Conservation (phyloP, 441 rosid species). For the Breynia disticha region DNA sequence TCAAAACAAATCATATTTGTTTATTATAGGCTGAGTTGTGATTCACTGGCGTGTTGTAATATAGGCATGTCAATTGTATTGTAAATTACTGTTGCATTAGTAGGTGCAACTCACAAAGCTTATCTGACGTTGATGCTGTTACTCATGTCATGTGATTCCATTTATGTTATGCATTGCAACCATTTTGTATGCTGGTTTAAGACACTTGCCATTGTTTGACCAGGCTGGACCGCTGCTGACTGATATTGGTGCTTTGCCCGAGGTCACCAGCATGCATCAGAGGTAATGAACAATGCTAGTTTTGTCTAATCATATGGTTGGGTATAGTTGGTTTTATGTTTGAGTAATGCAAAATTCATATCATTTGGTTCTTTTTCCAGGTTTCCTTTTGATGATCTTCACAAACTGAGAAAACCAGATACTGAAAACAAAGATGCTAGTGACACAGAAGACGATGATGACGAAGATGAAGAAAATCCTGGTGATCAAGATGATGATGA, state of each 20-base stretch:
- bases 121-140: background rate
- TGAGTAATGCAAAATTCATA: background rate
- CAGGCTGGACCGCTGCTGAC: conserved; percentile 30
- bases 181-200: conserved; percentile 1
- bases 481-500: conserved; percentile 40
- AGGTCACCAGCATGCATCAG: conserved; percentile 24
- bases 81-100: too few relatives aligned
- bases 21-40: too few relatives aligned
- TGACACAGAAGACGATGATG: conserved; percentile 44
- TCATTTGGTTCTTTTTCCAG: conserved; percentile 21
- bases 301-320: conserved; percentile 1
- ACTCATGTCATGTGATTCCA: background rate
- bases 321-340: background rate
- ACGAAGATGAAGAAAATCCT: conserved; percentile 24
- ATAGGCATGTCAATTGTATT: too few relatives aligned
- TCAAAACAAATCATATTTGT: too few relatives aligned
- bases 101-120: too few relatives aligned
- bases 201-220: background rate
- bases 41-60: too few relatives aligned
- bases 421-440: conserved; percentile 49
- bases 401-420: conserved; percentile 26
- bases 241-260: conserved; percentile 16
- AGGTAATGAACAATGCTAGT: conserved; percentile 20
- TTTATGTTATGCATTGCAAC: background rate
- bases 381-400: conserved; percentile 35